Conservation (phyloP, 208 protist genomes). For the Trypanosoma lewisi region DNA sequence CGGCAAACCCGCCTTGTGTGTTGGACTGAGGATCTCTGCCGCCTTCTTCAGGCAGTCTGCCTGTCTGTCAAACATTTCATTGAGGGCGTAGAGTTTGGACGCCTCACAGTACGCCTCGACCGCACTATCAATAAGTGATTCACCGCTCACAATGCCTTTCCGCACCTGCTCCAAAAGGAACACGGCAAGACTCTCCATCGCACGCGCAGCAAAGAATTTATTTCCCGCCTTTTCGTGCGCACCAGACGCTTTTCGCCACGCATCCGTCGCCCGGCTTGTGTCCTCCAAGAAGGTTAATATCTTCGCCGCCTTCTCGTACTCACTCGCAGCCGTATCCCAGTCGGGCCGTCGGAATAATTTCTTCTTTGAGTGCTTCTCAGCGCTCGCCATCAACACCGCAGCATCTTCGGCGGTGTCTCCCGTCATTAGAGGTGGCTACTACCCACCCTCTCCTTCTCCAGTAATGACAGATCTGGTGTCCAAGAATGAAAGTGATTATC, state of each 20-base stretch:
- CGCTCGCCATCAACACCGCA: conserved; percentile 49
- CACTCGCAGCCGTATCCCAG: conserved; percentile 56
- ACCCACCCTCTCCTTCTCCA: no score
- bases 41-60: conserved; percentile 22
- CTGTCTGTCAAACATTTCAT: conserved; percentile 26
- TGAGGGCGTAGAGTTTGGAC: conserved; percentile 14
- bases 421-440: background rate
- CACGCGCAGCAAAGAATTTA: conserved; percentile 41
- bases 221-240: conserved; percentile 52
- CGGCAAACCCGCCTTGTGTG: conserved; percentile 11
- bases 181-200: conserved; percentile 44
- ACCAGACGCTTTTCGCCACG: conserved; percentile 40
- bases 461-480: no score
- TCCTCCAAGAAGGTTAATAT: conserved; percentile 55
- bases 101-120: conserved; percentile 31
- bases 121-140: conserved; percentile 10
- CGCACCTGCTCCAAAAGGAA: conserved; percentile 24
- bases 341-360: conserved; percentile 48
- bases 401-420: conserved; percentile 31
- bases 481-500: no score
- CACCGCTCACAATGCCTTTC: background rate
- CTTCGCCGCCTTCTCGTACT: conserved; percentile 70
- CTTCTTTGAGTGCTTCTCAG: conserved; percentile 54
- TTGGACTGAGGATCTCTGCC: conserved; percentile 16
- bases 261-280: conserved; percentile 36